These are phyloP conservation scores for Cladosporium sp. DNA, from an alignment of 2,329 filamentous ascomycete species.

Conservation along the genomic window DNA sequence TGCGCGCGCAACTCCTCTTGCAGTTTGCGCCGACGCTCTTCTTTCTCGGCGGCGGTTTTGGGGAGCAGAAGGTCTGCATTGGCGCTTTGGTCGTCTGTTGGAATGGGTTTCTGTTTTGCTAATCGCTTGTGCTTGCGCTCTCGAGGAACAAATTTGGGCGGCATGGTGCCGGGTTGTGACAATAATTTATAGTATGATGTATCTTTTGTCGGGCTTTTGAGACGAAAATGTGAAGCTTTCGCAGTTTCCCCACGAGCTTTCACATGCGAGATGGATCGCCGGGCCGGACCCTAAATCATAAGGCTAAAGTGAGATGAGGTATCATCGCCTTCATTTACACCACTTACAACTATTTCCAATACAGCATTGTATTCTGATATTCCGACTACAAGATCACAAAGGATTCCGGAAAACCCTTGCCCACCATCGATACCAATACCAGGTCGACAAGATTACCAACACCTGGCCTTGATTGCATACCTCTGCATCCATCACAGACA, in stretches of 20 bases:
- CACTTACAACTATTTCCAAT: too few relatives aligned
- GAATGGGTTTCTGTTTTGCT: conserved; percentile 47
- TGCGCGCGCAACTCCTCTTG: conserved; percentile 51
- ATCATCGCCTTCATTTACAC: neutral
- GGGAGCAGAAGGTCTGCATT: conserved; percentile 49
- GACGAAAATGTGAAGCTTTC: conserved; percentile 12
- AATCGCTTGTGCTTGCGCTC: conserved; percentile 60
- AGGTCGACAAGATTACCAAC: neutral
- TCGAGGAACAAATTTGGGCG: conserved; percentile 49
- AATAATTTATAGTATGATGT: neutral
- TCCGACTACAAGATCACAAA: neutral
- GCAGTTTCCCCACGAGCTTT: neutral
- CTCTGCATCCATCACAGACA: too few relatives aligned
- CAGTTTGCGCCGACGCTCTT: conserved; percentile 48
- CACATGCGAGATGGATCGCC: conserved; percentile 14
- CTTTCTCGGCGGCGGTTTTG: conserved; percentile 48
- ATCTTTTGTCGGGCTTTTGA: neutral
- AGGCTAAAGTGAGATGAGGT: neutral
- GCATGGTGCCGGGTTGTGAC: conserved; percentile 26
- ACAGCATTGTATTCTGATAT: too few relatives aligned
- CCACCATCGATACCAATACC: neutral
- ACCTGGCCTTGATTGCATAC: neutral
- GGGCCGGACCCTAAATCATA: conserved; percentile 3
- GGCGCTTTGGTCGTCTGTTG: conserved; percentile 40
- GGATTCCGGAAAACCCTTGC: neutral